Evolutionary conservation across 345 rosid genomes (phyloP), one percentile per base, ranked within the genome.

Genomic region (Dimocarpus longan): DNA sequence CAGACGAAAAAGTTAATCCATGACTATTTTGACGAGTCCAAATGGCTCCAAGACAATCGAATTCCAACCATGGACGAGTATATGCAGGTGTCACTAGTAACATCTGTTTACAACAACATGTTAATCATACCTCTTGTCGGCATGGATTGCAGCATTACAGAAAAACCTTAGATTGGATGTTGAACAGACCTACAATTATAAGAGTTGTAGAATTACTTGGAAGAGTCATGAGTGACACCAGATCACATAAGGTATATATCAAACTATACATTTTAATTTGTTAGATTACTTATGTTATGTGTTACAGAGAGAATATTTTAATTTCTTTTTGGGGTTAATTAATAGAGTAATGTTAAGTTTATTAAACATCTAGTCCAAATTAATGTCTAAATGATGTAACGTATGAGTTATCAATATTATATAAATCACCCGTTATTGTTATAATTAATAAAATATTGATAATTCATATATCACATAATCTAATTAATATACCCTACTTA

Each of bases 61-160:
- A 44, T 46, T 44, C 56, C 73, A 43, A 21, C 54, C 44, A 42
- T 68, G 56, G 72, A 69, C 11, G 57, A 21, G 73, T 69, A 69
- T 3, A 42, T 44, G 32, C 56, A 28, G 10, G 56, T 69, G 54
- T 50, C 72, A 7, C 5, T 43, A 40, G 71, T n/a, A 46, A 19
- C 72, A 13, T 21, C 72, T 44, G 52, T 26, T 44, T 42, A 69
- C 72, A 21, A 26, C 54, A 67, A 37, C 46, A 24, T 67, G 3
- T 8, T 48, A 39, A 39, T 13, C 16, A 24, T 40, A 43, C 10
- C 56, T n/a, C 13, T 69, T 7, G 21, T 44, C 8, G 72, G 72
- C 56, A 40, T 68, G 50, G 52, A n/a, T 16, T 13, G 46, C 7
- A 69, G 18, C 1, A 32, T 69, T 0, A 43, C 72, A 10, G 22